Base-by-base conservation (phyloP, 192 early-diverging fungal species). In the Coemansia sp. region DNA sequence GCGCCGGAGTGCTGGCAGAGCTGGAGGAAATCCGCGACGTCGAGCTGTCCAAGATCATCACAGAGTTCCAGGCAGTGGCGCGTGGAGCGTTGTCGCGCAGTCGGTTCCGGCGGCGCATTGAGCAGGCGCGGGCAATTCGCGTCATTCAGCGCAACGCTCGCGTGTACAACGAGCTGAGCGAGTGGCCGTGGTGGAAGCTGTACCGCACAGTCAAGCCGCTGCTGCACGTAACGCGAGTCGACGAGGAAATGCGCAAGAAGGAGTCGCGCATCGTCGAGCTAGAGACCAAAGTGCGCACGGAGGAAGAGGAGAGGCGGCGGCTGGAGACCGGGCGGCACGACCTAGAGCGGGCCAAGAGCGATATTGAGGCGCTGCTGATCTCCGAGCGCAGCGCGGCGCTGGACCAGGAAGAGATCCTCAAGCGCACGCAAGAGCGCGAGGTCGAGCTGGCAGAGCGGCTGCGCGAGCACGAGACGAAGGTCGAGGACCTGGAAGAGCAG, bases 161-260 rank as follows among this genome's bases (percentile, higher is more conserved):
- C 21, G 84, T 95, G 17, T 96, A 95, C 75, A 90, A 96, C 50
- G 81, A 89, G 41, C 85, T 98, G 14, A 88, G 92, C 31, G 93
- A 96, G 86, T 96, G 95, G 94, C 82, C 92, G 21, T 99, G 96
- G 96, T 96, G 95, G 94, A 91, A 90, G 66, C 90, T 98, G 42
- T 99, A 95, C 80, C 87, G 90, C 66, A 93, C 94, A 29, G 91
- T 95, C 72, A 96, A 94, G 77, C 95, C 95, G 12, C 82, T 95
- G 60, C 82, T 95, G 42, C 90, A 89, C 38, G 91, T 94, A 11
- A 92, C 92, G 21, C 88, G 91, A 3, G 85, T 87, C 11, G 94
- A 94, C 53, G 92, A 93, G 69, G 93, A 95, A 70, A 71, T 95
- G 44, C 86, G 88, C 45, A 85, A 89, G 58, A 88, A 88, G 25